Conservation (phyloP, 1,139 yeast genomes). For the Trichomonascaceae sp. region DNA sequence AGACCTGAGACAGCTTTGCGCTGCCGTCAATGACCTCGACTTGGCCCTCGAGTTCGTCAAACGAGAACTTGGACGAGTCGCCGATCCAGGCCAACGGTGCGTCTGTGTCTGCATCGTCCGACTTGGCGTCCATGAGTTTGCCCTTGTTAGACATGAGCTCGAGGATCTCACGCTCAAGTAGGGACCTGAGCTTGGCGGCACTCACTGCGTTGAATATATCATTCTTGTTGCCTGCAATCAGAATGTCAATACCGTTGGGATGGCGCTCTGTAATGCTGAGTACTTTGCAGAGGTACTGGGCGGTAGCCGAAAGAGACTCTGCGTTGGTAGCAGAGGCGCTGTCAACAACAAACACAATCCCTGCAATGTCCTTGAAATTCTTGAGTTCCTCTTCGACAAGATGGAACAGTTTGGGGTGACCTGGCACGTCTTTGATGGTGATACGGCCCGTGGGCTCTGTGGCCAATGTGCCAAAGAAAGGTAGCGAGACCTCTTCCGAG, state of each 20-base stretch:
- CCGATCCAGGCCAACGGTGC: slow-evolving; percentile 34
- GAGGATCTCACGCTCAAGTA: slow-evolving; percentile 54
- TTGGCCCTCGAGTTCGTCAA: slow-evolving; percentile 59
- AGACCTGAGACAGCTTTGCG: slow-evolving; percentile 41
- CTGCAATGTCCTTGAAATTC: slow-evolving; percentile 33
- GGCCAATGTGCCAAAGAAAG: slow-evolving; percentile 19
- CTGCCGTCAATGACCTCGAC: slow-evolving; percentile 63
- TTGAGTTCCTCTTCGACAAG: slow-evolving; percentile 12
- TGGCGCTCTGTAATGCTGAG: slow-evolving; percentile 21
- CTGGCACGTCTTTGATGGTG: slow-evolving; percentile 69
- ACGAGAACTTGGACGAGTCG: slow-evolving; percentile 34
- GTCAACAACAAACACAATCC: slow-evolving; percentile 56
- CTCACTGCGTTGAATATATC: slow-evolving; percentile 80
- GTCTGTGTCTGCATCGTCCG: slow-evolving; percentile 17
- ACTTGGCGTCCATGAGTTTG: too few relatives aligned
- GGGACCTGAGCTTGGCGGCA: slow-evolving; percentile 39
- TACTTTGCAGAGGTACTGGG: slow-evolving; percentile 20
- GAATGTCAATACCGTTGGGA: slow-evolving; percentile 46
- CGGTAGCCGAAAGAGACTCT: slow-evolving; percentile 17
- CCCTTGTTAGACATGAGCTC: too few relatives aligned
- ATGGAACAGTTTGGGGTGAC: slow-evolving; percentile 58
- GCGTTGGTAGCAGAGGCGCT: slow-evolving; percentile 23
- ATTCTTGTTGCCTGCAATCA: slow-evolving; percentile 69
- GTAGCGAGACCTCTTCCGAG: slow-evolving; percentile 26
- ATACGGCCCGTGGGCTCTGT: slow-evolving; percentile 8